Evolutionary conservation across 495 filamentous ascomycete species (phyloP), one percentile per base, ranked within the genome.

Genomic region (Darksidea phi): DNA sequence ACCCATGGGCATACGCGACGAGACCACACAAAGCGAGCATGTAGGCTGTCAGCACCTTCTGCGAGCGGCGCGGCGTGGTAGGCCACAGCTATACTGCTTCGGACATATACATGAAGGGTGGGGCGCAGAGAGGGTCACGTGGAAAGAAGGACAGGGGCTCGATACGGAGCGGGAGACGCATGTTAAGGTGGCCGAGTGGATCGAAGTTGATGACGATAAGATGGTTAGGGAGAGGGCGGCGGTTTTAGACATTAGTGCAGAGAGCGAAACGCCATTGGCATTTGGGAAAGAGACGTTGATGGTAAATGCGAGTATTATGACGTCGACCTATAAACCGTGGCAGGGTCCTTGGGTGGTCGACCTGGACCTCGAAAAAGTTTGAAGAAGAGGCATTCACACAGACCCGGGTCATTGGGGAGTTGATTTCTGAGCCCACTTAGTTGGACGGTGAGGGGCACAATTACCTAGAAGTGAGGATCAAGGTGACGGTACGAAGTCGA

Each of bases 21-120:
- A 67, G 5, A 76, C 75, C 1, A 21, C 37, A 2, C 43, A 59
- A 53, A 15, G 53, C 6, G 26, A 73, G 18, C 70, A 77, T 47
- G 79, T 78, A 18, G 87, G 86, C 0, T 88, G 84, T 59, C 70
- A 73, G 13, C 62, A 79, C 42, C 74, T 90, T 13, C 84, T 89
- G 25, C 72, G 69, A 0, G 83, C 84, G 11, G 67, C 86, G 17
- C 78, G 78, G 3, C 75, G 74, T 12, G 73, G 79, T 3, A 67
- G 76, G 46, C 87, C 86, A 1, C 72, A 70, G 6, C 64, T 90
- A 61, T 85, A 89, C 69, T 88, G 84, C 67, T 90, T 89, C 59
- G 86, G 87, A 4, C 87, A 90, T 69, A 88, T 90, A 26, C 87
- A 89, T 63, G 87, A 91, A 68, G 85, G 77, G 0, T 89, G 85